phyloP scores from a whole-genome alignment of 148 eudicot species.

The Fallopia convolvulus region DNA sequence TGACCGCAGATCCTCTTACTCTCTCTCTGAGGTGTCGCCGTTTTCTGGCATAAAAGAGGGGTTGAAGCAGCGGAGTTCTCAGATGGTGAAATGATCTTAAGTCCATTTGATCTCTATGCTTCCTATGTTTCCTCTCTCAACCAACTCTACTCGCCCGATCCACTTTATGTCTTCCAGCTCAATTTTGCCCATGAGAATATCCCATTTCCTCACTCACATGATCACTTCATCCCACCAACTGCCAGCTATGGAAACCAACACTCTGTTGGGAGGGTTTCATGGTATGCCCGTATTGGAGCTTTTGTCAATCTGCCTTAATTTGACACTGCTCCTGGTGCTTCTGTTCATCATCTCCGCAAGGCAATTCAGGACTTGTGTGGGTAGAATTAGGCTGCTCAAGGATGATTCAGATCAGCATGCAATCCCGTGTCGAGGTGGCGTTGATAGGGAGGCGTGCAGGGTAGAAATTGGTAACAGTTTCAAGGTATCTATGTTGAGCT shows the following conservation, averaged over 20 bases:
- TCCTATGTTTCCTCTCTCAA: neutral
- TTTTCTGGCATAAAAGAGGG: constrained; percentile 15
- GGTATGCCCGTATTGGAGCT: constrained; percentile 53
- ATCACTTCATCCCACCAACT: constrained; percentile 12
- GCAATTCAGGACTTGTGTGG: constrained; percentile 47
- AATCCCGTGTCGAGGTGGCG: constrained; percentile 23
- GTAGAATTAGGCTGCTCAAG: constrained; percentile 48
- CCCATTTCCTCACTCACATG: constrained; percentile 24
- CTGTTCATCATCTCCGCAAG: constrained; percentile 58
- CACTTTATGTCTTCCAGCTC: constrained; percentile 13
- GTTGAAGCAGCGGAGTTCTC: constrained; percentile 18
- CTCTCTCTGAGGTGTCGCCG: constrained; percentile 37
- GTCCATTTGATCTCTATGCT: constrained; percentile 20
- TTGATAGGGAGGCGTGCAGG: constrained; percentile 41
- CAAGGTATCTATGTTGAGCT: constrained; percentile 57
- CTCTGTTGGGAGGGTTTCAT: constrained; percentile 23
- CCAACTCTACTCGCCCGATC: constrained; percentile 9
- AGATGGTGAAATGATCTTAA: constrained; percentile 61
- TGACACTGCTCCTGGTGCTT: constrained; percentile 53
- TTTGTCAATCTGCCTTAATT: constrained; percentile 55
- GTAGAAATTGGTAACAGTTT: constrained; percentile 44
- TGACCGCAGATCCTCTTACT: constrained; percentile 32
- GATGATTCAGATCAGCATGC: constrained; percentile 43
- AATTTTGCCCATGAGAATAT: constrained; percentile 25
- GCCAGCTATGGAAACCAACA: constrained; percentile 15